phyloP scores from a whole-genome alignment of 2,329 filamentous ascomycete genomes.

The Colletotrichum incanum region DNA sequence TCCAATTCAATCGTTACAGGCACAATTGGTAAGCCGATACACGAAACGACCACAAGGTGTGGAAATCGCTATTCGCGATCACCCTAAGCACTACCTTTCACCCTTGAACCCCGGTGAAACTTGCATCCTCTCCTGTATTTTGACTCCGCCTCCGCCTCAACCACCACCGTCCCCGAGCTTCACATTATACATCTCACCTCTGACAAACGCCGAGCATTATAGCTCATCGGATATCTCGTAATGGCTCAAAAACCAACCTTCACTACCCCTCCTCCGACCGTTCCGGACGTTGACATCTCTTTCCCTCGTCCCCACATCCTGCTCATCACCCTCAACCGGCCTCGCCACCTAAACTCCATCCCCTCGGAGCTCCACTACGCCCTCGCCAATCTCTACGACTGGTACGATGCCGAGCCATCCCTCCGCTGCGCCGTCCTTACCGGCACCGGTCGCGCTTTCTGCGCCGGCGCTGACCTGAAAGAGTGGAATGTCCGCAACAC shows the following conservation, averaged over 20 bases:
- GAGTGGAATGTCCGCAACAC: conserved; percentile 70
- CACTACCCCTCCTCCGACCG: conserved; percentile 20
- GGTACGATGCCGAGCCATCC: conserved; percentile 74
- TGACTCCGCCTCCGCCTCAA: background rate
- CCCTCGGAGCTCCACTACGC: conserved; percentile 63
- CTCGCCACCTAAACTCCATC: conserved; percentile 72
- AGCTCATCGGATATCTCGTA: background rate
- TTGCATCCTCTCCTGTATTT: background rate
- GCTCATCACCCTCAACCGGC: conserved; percentile 73
- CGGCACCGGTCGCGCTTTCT: conserved; percentile 76
- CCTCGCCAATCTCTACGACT: conserved; percentile 62
- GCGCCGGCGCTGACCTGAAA: conserved; percentile 78
- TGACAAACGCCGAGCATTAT: background rate
- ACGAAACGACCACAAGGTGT: background rate
- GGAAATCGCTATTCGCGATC: background rate
- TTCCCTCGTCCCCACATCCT: conserved; percentile 70
- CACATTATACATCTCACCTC: background rate
- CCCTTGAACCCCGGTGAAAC: conserved; percentile 20
- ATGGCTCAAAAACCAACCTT: conserved; percentile 17
- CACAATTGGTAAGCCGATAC: no score
- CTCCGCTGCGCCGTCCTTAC: conserved; percentile 76
- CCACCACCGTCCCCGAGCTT: conserved; percentile 4
- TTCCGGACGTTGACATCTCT: conserved; percentile 51
- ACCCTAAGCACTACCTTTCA: background rate
- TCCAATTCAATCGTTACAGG: background rate